A percentile compares a stretch with the other conserved stretches of the same genome.
Evolutionary conservation across 83 land plant genomes (phyloP).

Genomic region (Picea engelmannii): DNA sequence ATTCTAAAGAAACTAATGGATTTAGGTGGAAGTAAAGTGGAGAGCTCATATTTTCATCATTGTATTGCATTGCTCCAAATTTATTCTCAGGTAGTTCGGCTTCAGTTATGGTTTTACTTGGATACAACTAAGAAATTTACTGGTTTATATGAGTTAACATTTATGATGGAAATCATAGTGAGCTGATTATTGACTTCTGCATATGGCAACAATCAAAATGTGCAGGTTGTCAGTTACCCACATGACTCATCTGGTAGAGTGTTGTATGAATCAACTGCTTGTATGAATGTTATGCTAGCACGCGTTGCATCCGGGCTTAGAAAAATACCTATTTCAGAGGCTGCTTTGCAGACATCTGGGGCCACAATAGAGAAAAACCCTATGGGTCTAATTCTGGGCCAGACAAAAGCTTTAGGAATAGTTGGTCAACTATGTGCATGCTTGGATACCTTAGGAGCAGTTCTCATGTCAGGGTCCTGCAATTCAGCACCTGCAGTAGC

Average conservation of each 20-base stretch:
- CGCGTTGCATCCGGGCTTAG: slow-evolving; percentile 56
- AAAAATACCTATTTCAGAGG: slow-evolving; percentile 27
- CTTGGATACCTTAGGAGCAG: slow-evolving; percentile 64
- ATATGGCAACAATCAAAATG: not conserved
- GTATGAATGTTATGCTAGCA: slow-evolving; percentile 65
- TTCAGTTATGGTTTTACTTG: not conserved
- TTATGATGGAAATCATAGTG: too few species aligned
- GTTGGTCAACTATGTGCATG: slow-evolving; percentile 69
- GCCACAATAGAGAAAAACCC: slow-evolving; percentile 35
- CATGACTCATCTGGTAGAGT: slow-evolving; percentile 75
- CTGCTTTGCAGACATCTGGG: slow-evolving; percentile 27
- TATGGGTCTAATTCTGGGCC: slow-evolving; percentile 60
- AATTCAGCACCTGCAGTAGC: slow-evolving; percentile 78
- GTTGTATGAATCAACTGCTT: slow-evolving; percentile 78
- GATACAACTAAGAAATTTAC: not conserved
- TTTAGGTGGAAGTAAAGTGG: slow-evolving; percentile 50
- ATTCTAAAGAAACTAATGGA: slow-evolving; percentile 70
- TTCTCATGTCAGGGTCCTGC: slow-evolving; percentile 69
- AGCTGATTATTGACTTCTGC: not conserved
- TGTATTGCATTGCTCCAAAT: slow-evolving; percentile 68
- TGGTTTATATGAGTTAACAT: not conserved
- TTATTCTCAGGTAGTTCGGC: slow-evolving; percentile 67
- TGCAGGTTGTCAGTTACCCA: slow-evolving; percentile 61
- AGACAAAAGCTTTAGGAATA: slow-evolving; percentile 60
- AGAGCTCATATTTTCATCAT: slow-evolving; percentile 54